Percentiles rank a stretch among this genome's conserved stretches.
Conservation (phyloP, 2,329 filamentous ascomycete species). For the Botrytis fabae region DNA sequence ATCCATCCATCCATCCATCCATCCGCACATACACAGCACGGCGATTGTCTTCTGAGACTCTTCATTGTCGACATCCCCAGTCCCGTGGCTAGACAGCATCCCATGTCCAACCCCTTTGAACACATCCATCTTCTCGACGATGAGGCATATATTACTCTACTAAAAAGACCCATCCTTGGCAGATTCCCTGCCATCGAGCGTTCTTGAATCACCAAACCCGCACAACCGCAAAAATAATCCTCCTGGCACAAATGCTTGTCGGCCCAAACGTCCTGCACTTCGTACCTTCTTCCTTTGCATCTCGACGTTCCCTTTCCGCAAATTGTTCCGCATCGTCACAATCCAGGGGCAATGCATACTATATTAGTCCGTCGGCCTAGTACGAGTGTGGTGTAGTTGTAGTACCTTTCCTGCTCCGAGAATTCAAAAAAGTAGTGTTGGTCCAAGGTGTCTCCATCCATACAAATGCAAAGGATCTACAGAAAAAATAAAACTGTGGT, state of each 20-base stretch:
- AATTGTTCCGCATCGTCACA: slow-evolving; percentile 3
- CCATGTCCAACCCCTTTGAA: not conserved
- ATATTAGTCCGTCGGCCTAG: not conserved
- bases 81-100: not conserved
- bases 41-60: not conserved
- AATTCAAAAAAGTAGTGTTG: not conserved
- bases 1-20: no score
- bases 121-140: not conserved
- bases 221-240: no score
- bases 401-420: not conserved
- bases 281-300: not conserved
- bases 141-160: slow-evolving; percentile 14
- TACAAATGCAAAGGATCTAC: not conserved
- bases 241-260: no score
- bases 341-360: not conserved
- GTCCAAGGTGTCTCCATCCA: not conserved
- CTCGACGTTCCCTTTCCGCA: not conserved
- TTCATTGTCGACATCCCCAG: not conserved
- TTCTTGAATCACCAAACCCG: not conserved
- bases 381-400: not conserved
- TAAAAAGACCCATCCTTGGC: not conserved
- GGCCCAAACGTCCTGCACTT: no score
- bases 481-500: not conserved
- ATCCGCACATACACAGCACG: no score
- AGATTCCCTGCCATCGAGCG: not conserved